Evolutionary conservation across 2,329 filamentous ascomycete species (phyloP).

Genomic region (Colletotrichum viniferum): DNA sequence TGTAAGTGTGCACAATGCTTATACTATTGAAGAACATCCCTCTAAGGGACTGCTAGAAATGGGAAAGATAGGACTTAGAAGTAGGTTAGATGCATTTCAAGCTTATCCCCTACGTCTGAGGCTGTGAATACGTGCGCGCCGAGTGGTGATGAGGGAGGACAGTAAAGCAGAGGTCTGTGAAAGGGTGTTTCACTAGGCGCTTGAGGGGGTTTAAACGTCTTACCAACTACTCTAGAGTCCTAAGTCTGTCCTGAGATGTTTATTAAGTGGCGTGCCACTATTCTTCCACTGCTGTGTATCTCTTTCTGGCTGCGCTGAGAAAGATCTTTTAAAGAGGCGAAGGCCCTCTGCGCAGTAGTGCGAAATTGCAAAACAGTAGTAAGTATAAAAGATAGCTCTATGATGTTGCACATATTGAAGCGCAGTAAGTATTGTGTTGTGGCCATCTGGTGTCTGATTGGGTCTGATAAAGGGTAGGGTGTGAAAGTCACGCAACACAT

Average conservation of each 20-base stretch:
- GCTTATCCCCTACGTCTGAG: background rate
- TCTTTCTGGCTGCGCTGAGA: background rate
- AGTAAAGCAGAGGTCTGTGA: background rate
- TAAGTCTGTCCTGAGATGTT: background rate
- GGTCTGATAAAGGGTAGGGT: too few relatives aligned
- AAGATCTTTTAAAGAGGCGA: background rate
- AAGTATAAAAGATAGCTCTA: rapidly evolving
- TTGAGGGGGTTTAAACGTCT: rapidly evolving
- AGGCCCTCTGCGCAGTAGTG: background rate
- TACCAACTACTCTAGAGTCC: background rate
- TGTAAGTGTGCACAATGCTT: background rate
- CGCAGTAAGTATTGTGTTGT: too few relatives aligned
- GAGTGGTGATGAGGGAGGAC: background rate
- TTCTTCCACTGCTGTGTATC: background rate
- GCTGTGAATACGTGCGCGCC: background rate
- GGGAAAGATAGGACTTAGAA: rapidly evolving
- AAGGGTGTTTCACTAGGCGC: background rate
- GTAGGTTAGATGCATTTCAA: background rate
- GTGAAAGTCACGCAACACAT: too few relatives aligned
- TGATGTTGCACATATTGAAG: background rate
- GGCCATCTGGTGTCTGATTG: too few relatives aligned
- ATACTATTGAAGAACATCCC: rapidly evolving
- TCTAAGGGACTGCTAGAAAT: background rate
- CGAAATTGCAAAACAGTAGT: background rate
- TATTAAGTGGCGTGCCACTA: rapidly evolving